Base-by-base conservation (phyloP, 352 stramenopile species). In the Pythium chondricola region DNA sequence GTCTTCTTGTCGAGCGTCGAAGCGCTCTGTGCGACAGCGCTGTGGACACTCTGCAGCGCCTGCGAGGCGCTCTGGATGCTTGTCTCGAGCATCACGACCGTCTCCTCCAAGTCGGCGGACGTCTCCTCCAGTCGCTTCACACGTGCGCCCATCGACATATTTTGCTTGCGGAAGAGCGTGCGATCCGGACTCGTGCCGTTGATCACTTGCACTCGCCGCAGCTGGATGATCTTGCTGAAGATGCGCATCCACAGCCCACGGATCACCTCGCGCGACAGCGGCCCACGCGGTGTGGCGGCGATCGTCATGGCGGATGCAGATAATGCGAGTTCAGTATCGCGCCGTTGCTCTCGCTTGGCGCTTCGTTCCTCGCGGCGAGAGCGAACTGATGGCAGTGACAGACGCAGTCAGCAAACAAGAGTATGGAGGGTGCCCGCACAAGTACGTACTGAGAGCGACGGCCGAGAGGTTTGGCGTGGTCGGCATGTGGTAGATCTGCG, bases 91-190 rank as follows among this genome's bases (percentile, higher is more conserved):
- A 75, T 50, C 35, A 75, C 70, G 8, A 85, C 52, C 14, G 68
- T 66, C 36, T 76, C 71, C 38, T 85, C 74, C 14, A 85, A 14
- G 26, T 80, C 71, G 3, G 33, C 43, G 4, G 58, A 53, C 0
- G 68, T 71, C 48, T 86, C 74, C 48, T 88, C 77, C 0, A 88
- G 61, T 3, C 74, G 60, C 43, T 70, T 70, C 3, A 88, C 68
- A 2, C 74, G 74, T 9, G 70, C 64, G 2, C 77, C 77, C 53
- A 88, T 81, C 3, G 77, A 86, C 9, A 80, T 65, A 46, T 83
- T 76, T 26, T 83, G 57, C 35, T 68, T 73, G 10, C 68, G 71
- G 51, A 85, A 85, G 0, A 86, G 49, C 7, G 67, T 60, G 47
- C 64, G 66, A 24, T 86, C 74, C 11, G 68, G 54, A 22, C 62